A percentile compares a stretch with the other conserved stretches of the same genome.
phyloP scores from a whole-genome alignment of 768 basidiomycete species.

The Boletus rubropictus region DNA sequence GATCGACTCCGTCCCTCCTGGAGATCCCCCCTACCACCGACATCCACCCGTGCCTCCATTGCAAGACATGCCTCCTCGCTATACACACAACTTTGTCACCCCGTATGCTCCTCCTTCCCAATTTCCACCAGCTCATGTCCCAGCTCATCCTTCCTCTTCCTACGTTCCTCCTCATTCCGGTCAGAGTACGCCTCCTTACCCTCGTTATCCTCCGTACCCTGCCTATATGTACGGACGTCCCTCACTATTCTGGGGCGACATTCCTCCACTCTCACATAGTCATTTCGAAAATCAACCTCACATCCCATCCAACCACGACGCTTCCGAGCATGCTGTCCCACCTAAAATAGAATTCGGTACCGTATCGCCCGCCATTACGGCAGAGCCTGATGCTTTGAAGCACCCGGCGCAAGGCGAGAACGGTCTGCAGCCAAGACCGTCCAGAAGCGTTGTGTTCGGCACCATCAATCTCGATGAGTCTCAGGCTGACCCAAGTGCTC shows the following conservation, averaged over 20 bases:
- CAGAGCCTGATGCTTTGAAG: constrained; percentile 8
- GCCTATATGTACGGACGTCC: constrained; percentile 33
- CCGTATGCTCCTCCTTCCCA: constrained; percentile 17
- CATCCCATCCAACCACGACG: constrained; percentile 5
- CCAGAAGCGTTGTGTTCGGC: constrained; percentile 45
- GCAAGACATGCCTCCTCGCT: constrained; percentile 21
- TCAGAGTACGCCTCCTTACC: constrained; percentile 32
- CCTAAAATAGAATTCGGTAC: constrained; percentile 18
- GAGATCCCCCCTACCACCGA: constrained; percentile 16
- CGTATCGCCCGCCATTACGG: constrained; percentile 10
- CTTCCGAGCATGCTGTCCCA: constrained; percentile 10
- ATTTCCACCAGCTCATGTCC: constrained; percentile 12
- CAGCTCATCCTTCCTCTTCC: constrained; percentile 24
- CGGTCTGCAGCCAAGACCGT: constrained; percentile 1
- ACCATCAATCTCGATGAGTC: constrained; percentile 37
- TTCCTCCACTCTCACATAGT: constrained; percentile 7
- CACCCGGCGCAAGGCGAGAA: constrained; percentile 6
- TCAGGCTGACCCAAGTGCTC: neutral
- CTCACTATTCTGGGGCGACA: constrained; percentile 36
- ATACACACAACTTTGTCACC: constrained; percentile 11
- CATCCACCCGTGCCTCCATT: constrained; percentile 16
- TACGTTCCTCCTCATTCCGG: constrained; percentile 23
- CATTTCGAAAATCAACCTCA: constrained; percentile 18
- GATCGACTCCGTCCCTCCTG: constrained; percentile 8
- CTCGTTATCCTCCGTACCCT: constrained; percentile 32